Percentiles rank a stretch among this genome's conserved stretches.
Conservation (phyloP, 306 rosid species). For the Dryas drummondii region DNA sequence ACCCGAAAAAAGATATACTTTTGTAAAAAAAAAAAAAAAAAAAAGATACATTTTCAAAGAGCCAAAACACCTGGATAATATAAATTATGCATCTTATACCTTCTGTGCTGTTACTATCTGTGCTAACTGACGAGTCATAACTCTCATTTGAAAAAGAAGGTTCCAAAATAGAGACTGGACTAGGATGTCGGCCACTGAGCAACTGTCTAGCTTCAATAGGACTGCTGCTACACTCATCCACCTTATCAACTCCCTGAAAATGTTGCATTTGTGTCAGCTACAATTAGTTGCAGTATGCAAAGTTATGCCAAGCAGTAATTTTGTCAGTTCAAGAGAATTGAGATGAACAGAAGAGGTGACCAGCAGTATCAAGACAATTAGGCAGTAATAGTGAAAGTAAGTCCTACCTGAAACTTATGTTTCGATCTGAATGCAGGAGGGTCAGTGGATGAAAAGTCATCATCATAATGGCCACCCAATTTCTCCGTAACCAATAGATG, state of each 20-base stretch:
- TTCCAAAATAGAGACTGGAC: slow-evolving; percentile 87
- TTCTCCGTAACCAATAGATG: slow-evolving; percentile 30
- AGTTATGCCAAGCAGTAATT: not conserved
- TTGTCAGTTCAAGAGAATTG: not conserved
- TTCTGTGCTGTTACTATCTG: slow-evolving; percentile 61
- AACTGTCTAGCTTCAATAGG: slow-evolving; percentile 35
- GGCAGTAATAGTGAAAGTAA: slow-evolving; percentile 18
- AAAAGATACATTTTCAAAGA: slow-evolving; percentile 6
- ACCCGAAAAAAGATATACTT: slow-evolving; percentile 10
- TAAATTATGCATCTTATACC: slow-evolving; percentile 40
- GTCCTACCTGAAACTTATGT: slow-evolving; percentile 58
- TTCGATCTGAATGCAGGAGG: slow-evolving; percentile 45
- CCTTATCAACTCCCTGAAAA: slow-evolving; percentile 51
- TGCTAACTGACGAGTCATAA: slow-evolving; percentile 58
- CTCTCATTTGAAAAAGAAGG: slow-evolving; percentile 80
- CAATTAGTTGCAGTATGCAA: not conserved
- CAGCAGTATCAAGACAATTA: not conserved
- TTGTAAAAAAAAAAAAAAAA: not conserved
- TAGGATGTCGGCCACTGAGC: slow-evolving; percentile 54
- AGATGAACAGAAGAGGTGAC: not conserved
- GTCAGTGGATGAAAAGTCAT: slow-evolving; percentile 48
- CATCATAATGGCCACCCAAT: slow-evolving; percentile 30
- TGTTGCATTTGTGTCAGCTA: slow-evolving; percentile 15
- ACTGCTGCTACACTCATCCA: slow-evolving; percentile 40
- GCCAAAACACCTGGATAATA: slow-evolving; percentile 1